Evolutionary conservation across 2,329 filamentous ascomycete genomes (phyloP), one percentile per base, ranked within the genome.

Genomic region (Ascochyta pisi): DNA sequence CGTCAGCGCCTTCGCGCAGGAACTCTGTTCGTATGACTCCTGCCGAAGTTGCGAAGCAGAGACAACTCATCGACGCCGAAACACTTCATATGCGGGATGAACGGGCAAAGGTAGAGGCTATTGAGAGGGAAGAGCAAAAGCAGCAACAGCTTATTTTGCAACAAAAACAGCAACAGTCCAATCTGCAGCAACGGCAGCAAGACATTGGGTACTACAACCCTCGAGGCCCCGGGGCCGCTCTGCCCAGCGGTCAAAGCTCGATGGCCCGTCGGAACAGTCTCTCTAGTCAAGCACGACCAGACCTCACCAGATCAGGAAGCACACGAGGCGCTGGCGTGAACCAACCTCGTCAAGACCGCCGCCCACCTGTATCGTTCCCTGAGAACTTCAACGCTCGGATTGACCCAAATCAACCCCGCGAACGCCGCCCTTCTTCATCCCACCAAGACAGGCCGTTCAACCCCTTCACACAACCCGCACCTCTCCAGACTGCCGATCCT

Each of bases 101-200:
- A 42, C 65, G 64, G 7, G 33, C 58, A 10, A 60, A 60, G 3
- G 57, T 66, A n/a, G 65, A 70, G 8, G 63, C 54, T 13, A 58
- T 65, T 9, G 69, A 72, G 19, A 63, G 63, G 6, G 69, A 70
- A 33, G 70, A 73, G 37, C 34, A 57, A 5, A 52, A 42, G 15
- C 60, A 66, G 40, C 44, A 50, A 40, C 59, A 33, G 59, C 60
- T 4, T 4, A 16, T 13, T 3, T 16, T 23, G 16, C 19, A 43
- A 19, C 47, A 35, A 13, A 19, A 15, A n/a, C 60, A 66, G 40
- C 44, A 52, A 44, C 59, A 33, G 59, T 59, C 34, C 10, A 19
- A 50, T 7, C 50, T 68, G 3, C 50, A 57, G n/a, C 54, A 63
- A 27, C 63, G 67, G 44, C 71, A 73, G 42, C 52, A 66, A 59